Conservation (phyloP, 2,329 filamentous ascomycete species). For the Sphaerulina vaccinii region DNA sequence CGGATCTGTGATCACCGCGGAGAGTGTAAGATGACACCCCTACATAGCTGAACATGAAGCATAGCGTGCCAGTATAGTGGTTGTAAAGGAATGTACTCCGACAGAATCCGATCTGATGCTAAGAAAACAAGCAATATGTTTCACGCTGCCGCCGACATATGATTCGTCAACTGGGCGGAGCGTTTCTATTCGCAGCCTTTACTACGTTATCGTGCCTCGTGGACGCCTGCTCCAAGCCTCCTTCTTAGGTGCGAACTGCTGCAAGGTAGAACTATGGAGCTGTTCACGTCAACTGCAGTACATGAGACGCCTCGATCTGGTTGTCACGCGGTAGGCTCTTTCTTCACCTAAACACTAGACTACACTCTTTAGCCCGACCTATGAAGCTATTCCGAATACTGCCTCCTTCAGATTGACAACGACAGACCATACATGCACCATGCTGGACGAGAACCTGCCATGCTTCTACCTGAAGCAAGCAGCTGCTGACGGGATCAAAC, state of each 20-base stretch:
- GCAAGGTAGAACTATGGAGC: too few relatives aligned
- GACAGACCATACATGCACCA: too few relatives aligned
- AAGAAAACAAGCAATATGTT: neutral
- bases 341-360: too few relatives aligned
- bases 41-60: neutral
- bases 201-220: neutral
- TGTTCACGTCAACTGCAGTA: too few relatives aligned
- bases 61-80: too few relatives aligned
- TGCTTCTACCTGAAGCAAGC: slow-evolving; percentile 61
- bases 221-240: neutral
- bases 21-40: too few relatives aligned
- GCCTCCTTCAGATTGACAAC: too few relatives aligned
- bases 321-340: too few relatives aligned
- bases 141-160: neutral
- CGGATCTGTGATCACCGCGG: too few relatives aligned
- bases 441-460: slow-evolving; percentile 64
- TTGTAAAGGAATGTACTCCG: neutral
- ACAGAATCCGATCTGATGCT: neutral
- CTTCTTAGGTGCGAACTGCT: neutral
- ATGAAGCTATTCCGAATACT: too few relatives aligned
- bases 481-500: slow-evolving; percentile 48
- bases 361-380: too few relatives aligned
- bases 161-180: neutral
- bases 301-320: too few relatives aligned
- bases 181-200: neutral